Conservation (phyloP, 306 rosid species). For the Carpinus fangiana region DNA sequence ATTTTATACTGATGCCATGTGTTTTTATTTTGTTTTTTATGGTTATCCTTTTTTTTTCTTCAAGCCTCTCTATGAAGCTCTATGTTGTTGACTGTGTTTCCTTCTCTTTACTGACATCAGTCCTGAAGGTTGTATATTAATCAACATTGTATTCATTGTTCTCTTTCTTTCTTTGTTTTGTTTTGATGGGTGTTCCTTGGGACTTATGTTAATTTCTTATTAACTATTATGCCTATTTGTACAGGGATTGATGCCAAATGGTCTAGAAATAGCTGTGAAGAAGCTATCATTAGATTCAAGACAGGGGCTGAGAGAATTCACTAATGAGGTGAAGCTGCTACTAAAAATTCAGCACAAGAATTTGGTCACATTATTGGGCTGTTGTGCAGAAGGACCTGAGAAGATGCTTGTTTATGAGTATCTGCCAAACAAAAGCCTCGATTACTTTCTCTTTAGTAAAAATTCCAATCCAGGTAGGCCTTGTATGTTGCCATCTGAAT, state of each 20-base stretch:
- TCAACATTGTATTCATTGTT: not conserved
- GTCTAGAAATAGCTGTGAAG: constrained; percentile 88
- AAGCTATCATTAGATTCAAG: constrained; percentile 73
- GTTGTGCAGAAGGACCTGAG: constrained; percentile 90
- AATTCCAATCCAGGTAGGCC: not conserved
- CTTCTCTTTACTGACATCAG: not conserved
- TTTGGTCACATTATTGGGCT: constrained; percentile 70
- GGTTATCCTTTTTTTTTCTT: not conserved
- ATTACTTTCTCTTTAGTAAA: constrained; percentile 73
- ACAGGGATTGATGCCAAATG: constrained; percentile 90
- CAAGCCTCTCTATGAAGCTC: not conserved
- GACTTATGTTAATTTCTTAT: not conserved
- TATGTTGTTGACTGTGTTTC: not conserved
- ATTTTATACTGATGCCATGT: no score
- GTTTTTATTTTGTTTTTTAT: no score
- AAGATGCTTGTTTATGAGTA: constrained; percentile 95
- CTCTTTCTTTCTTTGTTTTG: not conserved
- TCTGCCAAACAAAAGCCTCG: constrained; percentile 85
- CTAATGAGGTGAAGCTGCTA: constrained; percentile 76
- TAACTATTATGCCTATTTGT: not conserved
- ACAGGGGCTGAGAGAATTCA: constrained; percentile 81
- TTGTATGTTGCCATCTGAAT: not conserved
- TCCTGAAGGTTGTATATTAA: not conserved
- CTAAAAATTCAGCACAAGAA: constrained; percentile 81
- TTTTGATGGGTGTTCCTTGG: not conserved